Base-by-base conservation (phyloP, 2,329 filamentous ascomycete genomes). In the Botrytis pseudocinerea region DNA sequence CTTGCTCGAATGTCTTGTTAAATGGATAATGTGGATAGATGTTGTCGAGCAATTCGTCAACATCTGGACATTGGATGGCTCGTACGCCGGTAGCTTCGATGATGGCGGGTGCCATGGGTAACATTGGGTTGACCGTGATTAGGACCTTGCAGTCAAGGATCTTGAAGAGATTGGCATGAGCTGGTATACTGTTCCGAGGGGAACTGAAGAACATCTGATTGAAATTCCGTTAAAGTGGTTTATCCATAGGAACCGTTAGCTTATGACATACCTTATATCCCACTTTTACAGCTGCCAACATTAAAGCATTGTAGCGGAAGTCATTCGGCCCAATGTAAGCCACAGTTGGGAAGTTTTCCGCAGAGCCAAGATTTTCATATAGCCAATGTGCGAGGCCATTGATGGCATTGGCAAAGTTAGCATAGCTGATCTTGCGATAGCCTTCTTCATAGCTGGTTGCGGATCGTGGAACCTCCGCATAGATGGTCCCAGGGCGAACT, bases 161-260 rank as follows among this genome's bases (percentile, higher is more conserved):
- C 18, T 59, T 59, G 28, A 59, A 59, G 9, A 59, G 57, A 59
- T 59, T 59, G 1, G 28, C 28, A 59, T 59, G 57, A 1, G 57
- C 28, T 10, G 28, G 57, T 35, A 35, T 59, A 35, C 57, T 59
- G 3, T 59, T 59, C 5, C 28, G 57, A 2, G 28, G 57, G 16
- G 57, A 59, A 59, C 57, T 59, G 5, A 59, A 59, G 28, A 59
- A 59, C 28, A 59, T 59, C 57, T 59, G n/a, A n/a, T n/a, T n/a
- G n/a, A n/a, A n/a, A n/a, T n/a, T n/a, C n/a, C n/a, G n/a, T n/a
- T n/a, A n/a, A n/a, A n/a, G n/a, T n/a, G n/a, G n/a, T n/a, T n/a
- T n/a, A n/a, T n/a, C n/a, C n/a, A n/a, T n/a, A n/a, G n/a, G n/a
- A n/a, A n/a, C n/a, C n/a, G n/a, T n/a, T n/a, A n/a, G n/a, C n/a